Evolutionary conservation across 1,139 yeast genomes (phyloP).

Genomic region (Taphrina populina): DNA sequence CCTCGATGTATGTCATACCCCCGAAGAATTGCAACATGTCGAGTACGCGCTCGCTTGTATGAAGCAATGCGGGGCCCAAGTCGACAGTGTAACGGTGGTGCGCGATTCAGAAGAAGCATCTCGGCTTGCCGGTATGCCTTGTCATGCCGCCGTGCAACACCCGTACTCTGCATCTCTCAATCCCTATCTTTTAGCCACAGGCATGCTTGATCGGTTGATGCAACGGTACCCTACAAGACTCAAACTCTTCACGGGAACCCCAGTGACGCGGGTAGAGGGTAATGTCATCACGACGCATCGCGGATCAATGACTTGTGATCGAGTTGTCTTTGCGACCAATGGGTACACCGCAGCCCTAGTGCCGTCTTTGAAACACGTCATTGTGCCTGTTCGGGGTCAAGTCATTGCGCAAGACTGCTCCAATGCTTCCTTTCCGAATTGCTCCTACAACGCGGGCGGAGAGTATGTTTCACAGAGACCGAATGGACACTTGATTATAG

Average conservation of each 20-base stretch:
- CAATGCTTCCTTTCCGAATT: neutral
- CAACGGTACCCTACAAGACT: neutral
- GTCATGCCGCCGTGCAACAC: conserved; percentile 5
- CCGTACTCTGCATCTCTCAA: conserved; percentile 11
- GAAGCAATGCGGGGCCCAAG: conserved; percentile 3
- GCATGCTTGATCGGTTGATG: neutral
- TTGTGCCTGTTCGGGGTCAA: conserved; percentile 24
- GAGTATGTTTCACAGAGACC: conserved; percentile 20
- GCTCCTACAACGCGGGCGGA: conserved; percentile 10
- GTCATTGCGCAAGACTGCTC: neutral
- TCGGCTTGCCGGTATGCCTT: neutral
- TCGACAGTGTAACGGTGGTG: neutral
- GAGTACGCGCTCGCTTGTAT: neutral
- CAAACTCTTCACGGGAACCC: conserved; percentile 1
- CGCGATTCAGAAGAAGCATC: neutral
- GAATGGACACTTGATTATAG: neutral
- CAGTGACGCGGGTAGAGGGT: neutral
- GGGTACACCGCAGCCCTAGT: conserved; percentile 14
- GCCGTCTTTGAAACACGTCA: conserved; percentile 5
- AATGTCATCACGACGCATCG: neutral
- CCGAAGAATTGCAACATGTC: neutral
- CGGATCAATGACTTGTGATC: neutral
- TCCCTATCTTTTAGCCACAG: conserved; percentile 5
- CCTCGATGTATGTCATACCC: conserved; percentile 3
- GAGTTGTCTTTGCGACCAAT: conserved; percentile 14